phyloP scores from a whole-genome alignment of 495 filamentous ascomycete species.

The Penicillium pancosmium region DNA sequence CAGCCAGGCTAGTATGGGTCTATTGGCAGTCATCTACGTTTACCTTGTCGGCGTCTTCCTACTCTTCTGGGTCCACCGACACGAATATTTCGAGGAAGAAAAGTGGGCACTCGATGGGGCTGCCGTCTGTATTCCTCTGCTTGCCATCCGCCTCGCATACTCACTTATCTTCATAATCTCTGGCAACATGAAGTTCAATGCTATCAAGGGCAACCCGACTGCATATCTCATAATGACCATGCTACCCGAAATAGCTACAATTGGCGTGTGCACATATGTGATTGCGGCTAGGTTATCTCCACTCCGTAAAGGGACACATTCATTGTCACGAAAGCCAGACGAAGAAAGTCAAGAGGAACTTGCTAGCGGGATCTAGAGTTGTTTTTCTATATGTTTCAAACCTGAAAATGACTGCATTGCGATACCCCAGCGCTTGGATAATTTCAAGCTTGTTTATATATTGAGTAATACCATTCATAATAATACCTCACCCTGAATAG shows the following conservation, averaged over 20 bases:
- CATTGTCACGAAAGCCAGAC: not conserved
- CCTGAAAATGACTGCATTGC: not conserved
- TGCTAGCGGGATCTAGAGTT: not conserved
- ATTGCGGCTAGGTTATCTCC: not conserved
- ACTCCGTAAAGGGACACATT: not conserved
- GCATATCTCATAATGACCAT: conserved; percentile 23
- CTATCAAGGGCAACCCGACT: conserved; percentile 20
- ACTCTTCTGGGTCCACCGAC: conserved; percentile 18
- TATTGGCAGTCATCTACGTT: conserved; percentile 32
- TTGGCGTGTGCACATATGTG: conserved; percentile 9
- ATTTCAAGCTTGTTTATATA: not conserved
- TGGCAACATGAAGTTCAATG: conserved; percentile 21
- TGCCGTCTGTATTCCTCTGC: conserved; percentile 15
- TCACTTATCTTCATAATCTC: conserved; percentile 22
- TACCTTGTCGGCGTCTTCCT: conserved; percentile 21
- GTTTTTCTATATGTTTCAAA: not conserved
- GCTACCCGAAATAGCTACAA: conserved; percentile 19
- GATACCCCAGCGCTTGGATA: not conserved
- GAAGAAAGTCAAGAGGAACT: not conserved
- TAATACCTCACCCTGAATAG: too few relatives aligned
- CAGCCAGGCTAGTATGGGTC: conserved; percentile 22
- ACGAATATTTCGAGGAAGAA: conserved; percentile 11
- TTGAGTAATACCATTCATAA: not conserved
- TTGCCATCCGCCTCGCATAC: conserved; percentile 20
- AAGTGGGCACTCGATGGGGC: conserved; percentile 9